These are phyloP conservation scores for Fusarium sp. DNA, from an alignment of 2,329 filamentous ascomycete genomes.

Conservation along the genomic window DNA sequence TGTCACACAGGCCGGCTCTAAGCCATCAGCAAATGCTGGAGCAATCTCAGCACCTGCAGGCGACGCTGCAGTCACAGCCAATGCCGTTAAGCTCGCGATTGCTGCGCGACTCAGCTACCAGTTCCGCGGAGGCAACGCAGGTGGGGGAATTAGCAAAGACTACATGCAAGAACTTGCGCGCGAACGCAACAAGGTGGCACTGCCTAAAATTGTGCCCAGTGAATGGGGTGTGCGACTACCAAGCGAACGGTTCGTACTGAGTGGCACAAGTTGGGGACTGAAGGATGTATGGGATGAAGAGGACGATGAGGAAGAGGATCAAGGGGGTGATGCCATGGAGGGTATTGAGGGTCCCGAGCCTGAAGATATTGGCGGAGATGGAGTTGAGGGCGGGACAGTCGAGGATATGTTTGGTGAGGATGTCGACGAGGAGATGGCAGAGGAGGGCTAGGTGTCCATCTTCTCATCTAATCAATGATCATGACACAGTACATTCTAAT, in stretches of 20 bases:
- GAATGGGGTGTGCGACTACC: constrained; percentile 76
- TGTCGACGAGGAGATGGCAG: constrained; percentile 67
- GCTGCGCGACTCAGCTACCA: constrained; percentile 74
- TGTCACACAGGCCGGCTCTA: constrained; percentile 64
- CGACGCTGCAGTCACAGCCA: constrained; percentile 69
- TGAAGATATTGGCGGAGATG: constrained; percentile 58
- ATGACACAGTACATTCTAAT: neutral
- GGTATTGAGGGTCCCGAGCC: constrained; percentile 54
- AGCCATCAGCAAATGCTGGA: constrained; percentile 60
- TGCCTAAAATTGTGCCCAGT: constrained; percentile 70
- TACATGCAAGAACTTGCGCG: constrained; percentile 79
- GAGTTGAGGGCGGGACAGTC: constrained; percentile 60
- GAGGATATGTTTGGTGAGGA: constrained; percentile 66
- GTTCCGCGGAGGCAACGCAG: constrained; percentile 67
- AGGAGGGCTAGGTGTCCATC: constrained; percentile 43
- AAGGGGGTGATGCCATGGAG: constrained; percentile 60
- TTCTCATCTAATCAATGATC: neutral
- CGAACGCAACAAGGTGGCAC: constrained; percentile 72
- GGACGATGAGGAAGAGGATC: constrained; percentile 54
- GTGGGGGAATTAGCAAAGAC: constrained; percentile 72
- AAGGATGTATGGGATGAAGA: constrained; percentile 67
- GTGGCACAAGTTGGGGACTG: constrained; percentile 72
- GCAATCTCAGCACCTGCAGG: constrained; percentile 58
- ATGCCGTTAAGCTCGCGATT: constrained; percentile 78
- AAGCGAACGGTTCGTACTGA: constrained; percentile 74